phyloP scores from a whole-genome alignment of 257 asterid species.

The Lycium ferocissimum region DNA sequence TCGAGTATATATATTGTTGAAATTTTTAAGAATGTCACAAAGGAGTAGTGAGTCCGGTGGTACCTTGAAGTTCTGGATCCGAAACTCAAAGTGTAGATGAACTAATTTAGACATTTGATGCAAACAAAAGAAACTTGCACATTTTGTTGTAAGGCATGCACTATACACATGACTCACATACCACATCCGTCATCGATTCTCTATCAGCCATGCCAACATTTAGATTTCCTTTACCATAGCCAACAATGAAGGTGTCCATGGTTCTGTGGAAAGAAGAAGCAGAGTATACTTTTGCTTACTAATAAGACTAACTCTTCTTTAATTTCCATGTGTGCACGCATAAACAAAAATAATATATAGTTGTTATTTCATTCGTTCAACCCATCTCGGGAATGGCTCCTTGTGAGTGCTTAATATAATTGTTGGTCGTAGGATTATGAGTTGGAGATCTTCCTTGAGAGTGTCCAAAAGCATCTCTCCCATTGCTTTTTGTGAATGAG shows the following conservation, averaged over 20 bases:
- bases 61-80: too few relatives aligned
- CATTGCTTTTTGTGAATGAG: constrained; percentile 5
- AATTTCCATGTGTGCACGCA: background rate
- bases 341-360: background rate
- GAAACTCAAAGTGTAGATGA: background rate
- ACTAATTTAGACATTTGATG: background rate
- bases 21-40: too few relatives aligned
- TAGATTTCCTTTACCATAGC: background rate
- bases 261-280: constrained; percentile 4
- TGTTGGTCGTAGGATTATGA: background rate
- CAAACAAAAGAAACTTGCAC: background rate
- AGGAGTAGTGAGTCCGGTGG: too few relatives aligned
- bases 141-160: background rate
- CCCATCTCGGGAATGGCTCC: constrained; percentile 16
- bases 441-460: background rate
- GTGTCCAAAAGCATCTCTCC: constrained; percentile 23
- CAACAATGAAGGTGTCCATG: background rate
- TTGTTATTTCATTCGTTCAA: background rate
- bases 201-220: background rate
- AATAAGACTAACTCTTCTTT: background rate
- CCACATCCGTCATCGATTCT: background rate
- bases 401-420: constrained; percentile 14
- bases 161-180: background rate
- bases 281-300: background rate
- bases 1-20: too few relatives aligned